These are phyloP conservation scores for Strigomonas galati DNA, from an alignment of 208 protist genomes.

Conservation along the genomic window DNA sequence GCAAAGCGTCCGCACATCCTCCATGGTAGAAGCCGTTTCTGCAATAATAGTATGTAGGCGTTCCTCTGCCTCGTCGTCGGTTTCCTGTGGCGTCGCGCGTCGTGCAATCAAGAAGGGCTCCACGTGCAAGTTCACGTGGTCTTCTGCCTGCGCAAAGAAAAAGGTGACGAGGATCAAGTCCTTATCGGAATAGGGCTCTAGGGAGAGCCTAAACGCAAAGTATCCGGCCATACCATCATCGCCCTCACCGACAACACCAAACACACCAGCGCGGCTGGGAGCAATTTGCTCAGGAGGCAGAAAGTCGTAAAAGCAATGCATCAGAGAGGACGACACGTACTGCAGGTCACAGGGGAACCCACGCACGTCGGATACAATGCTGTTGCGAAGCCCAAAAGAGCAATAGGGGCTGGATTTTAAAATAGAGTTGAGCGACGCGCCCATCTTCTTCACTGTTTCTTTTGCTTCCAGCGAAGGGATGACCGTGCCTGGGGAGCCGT, in stretches of 20 bases:
- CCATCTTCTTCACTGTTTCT: conserved; percentile 28
- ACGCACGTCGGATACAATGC: conserved; percentile 25
- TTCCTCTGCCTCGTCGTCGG: conserved; percentile 22
- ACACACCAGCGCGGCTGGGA: conserved; percentile 26
- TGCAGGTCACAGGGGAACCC: conserved; percentile 24
- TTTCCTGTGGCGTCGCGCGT: conserved; percentile 16
- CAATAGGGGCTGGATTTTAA: conserved; percentile 32
- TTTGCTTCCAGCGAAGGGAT: conserved; percentile 26
- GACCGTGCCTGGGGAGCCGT: conserved; percentile 53
- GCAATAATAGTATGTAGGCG: conserved; percentile 35
- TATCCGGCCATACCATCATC: conserved; percentile 32
- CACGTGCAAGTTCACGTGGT: conserved; percentile 26
- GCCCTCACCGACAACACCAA: conserved; percentile 34
- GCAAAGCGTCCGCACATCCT: conserved; percentile 31
- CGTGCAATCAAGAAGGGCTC: conserved; percentile 36
- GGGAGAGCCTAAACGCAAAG: conserved; percentile 25
- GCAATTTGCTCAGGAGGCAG: conserved; percentile 23
- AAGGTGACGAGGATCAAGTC: conserved; percentile 44
- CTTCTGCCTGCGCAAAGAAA: conserved; percentile 28
- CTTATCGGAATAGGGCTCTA: conserved; percentile 15
- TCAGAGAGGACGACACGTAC: conserved; percentile 26
- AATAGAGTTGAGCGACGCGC: conserved; percentile 31
- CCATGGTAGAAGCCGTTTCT: conserved; percentile 21
- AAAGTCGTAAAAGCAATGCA: conserved; percentile 56
- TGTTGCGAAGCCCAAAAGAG: conserved; percentile 43